Base-by-base conservation (phyloP, 768 basidiomycete genomes). In the Suillus americanus region DNA sequence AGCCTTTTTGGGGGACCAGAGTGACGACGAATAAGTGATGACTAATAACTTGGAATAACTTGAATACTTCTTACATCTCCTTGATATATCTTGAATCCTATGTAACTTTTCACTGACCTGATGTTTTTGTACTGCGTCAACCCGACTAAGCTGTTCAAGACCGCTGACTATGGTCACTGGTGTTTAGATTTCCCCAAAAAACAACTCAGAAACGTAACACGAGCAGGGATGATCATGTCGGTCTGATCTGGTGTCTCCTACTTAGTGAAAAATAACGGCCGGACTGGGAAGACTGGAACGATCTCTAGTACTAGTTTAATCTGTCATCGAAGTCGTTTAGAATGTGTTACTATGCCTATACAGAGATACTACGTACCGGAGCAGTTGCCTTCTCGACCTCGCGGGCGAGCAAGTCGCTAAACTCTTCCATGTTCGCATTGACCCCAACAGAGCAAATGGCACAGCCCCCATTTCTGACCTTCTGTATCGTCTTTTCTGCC, bases 1-100 rank as follows among this genome's bases (percentile, higher is more conserved):
- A 79, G 89, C 87, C 6, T 92, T 92, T 73, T 77, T 93, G 65
- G 81, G 77, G 45, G 88, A 90, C 69, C 89, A 92, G 70, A 91
- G 89, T 68, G 89, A 89, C 43, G 83, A 84, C 23, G 86, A 76
- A 38, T 75, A n/a, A 91, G 89, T 68, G 89, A 89, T 41, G 83
- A 84, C 23, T 85, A 76, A 38, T 75, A 43, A 68, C 18, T 16
- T 20, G 5, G 85, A 75, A 37, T 75, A 40, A 68, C 18, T 20
- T 12, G 56, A 12, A 16, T 18, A 10, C 23, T 40, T 16, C 25
- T 43, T 18, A 50, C 23, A 30, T 59, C 37, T 41, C 18, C 20
- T 54, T 41, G 18, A 59, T 59, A 41, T 20, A 9, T 30, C 53
- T n/a, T 54, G 53, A 54, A 35, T 35, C 18, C 16, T 12, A 38